Base-by-base conservation (phyloP, 495 filamentous ascomycete species). In the Daldinia caldariorum region DNA sequence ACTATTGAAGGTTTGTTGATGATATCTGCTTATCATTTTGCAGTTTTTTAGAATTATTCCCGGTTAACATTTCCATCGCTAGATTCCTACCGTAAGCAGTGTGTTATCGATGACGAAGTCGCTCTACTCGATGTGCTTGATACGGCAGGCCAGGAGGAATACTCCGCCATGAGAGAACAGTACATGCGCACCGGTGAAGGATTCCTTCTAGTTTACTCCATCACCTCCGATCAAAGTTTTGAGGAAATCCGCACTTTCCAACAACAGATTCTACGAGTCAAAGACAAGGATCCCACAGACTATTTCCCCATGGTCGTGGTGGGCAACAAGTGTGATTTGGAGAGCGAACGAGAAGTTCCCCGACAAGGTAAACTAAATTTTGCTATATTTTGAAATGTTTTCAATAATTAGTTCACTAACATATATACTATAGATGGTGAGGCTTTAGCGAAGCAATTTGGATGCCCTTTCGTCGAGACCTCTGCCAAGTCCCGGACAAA, bases 31-130 rank as follows among this genome's bases (percentile, higher is more conserved):
- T 54, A 45, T 51, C 35, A 32, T 47, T 3, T 53, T 13, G 26
- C 0, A 22, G 20, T 22, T 32, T 38, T 22, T 31, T 38, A 22
- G 13, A 54, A 54, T 37, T 47, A 70, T 56, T 29, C 55, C 26
- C 22, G n/a, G 5, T 7, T 59, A 6, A 59, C 58, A 18, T 56
- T 34, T 37, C 9, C 10, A 34, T 56, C 9, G 61, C 58, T 80
- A 99, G 95, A 99, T 79, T 98, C 95, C 66, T 99, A 99, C 85
- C 94, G 95, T 81, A 99, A 99, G 89, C 94, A 98, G 87, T 98
- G 96, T 78, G 89, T 96, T 61, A 96, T 99, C 79, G 95, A 99
- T 78, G 95, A 97, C 74, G 95, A 98, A 80, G 92, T 97, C 69
- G 96, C 95, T 47, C 87, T 97, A 59, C 90, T 99, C 77, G 95